A percentile compares a stretch with the other conserved stretches of the same genome.
phyloP scores from a whole-genome alignment of 768 basidiomycete species.

The Pisolithus sp. region DNA sequence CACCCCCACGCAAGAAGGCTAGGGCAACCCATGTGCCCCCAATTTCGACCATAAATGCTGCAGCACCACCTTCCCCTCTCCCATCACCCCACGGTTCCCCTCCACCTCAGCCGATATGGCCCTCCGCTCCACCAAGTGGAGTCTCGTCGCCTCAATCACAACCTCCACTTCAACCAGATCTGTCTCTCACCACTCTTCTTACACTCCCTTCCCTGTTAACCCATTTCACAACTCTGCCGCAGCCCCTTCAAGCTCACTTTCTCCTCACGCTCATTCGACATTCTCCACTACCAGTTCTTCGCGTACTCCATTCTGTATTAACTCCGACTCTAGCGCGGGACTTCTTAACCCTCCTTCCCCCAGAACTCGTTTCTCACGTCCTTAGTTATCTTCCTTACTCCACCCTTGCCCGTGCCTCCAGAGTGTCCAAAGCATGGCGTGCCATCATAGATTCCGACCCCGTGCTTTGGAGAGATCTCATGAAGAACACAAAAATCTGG shows the following conservation, averaged over 20 bases:
- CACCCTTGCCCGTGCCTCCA: constrained; percentile 77
- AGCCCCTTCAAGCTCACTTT: constrained; percentile 85
- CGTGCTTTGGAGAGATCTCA: constrained; percentile 81
- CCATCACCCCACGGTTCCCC: constrained; percentile 85
- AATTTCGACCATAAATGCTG: constrained; percentile 60
- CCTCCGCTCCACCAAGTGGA: constrained; percentile 75
- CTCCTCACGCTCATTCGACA: constrained; percentile 89
- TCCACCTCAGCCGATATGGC: constrained; percentile 69
- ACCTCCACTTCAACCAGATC: constrained; percentile 74
- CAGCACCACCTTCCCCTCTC: constrained; percentile 77
- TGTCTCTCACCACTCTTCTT: constrained; percentile 76
- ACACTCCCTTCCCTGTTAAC: constrained; percentile 78
- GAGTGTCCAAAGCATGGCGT: constrained; percentile 89
- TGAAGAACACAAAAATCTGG: constrained; percentile 83
- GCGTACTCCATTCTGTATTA: constrained; percentile 82
- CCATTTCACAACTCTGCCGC: constrained; percentile 76
- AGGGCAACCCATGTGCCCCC: constrained; percentile 53
- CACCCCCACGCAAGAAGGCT: constrained; percentile 71
- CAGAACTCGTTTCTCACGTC: constrained; percentile 86
- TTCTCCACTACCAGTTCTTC: constrained; percentile 85
- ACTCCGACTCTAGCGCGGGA: constrained; percentile 90
- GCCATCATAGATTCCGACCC: constrained; percentile 87
- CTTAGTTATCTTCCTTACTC: constrained; percentile 79
- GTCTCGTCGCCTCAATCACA: constrained; percentile 64
- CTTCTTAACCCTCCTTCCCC: constrained; percentile 86